phyloP scores from a whole-genome alignment of 2,329 filamentous ascomycete genomes.

The Sporothrix curviconia region DNA sequence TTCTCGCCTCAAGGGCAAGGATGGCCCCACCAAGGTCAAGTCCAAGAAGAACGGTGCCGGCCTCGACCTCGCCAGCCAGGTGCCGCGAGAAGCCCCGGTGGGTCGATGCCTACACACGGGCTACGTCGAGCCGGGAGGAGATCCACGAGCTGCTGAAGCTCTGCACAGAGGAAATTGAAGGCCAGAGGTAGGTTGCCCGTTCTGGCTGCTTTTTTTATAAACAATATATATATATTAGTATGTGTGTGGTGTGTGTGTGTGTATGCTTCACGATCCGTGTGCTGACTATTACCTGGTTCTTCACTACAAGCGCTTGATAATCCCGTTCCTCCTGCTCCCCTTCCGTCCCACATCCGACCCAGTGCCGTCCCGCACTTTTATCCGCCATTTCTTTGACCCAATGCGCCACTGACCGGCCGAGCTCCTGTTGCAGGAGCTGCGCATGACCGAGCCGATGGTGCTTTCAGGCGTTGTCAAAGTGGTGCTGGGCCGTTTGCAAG shows the following conservation, averaged over 20 bases:
- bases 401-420: conserved; percentile 62
- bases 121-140: conserved; percentile 78
- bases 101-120: conserved; percentile 82
- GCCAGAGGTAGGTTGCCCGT: conserved; percentile 65
- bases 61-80: conserved; percentile 42
- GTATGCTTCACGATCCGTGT: background rate
- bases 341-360: conserved; percentile 89
- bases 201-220: too few species aligned
- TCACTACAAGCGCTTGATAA: conserved; percentile 65
- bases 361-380: conserved; percentile 85
- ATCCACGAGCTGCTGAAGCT: conserved; percentile 78
- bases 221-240: background rate
- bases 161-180: conserved; percentile 88
- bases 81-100: conserved; percentile 67
- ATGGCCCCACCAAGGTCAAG: conserved; percentile 52
- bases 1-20: conserved; percentile 69
- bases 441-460: conserved; percentile 90
- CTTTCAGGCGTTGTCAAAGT: conserved; percentile 93
- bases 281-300: background rate
- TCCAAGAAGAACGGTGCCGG: conserved; percentile 58
- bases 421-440: conserved; percentile 72
- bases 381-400: conserved; percentile 84
- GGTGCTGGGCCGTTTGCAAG: conserved; percentile 91
- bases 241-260: background rate
- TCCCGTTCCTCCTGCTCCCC: conserved; percentile 86